Evolutionary conservation across 371 early-diverging fungal genomes (phyloP).

Genomic region (Coemansia sp.): DNA sequence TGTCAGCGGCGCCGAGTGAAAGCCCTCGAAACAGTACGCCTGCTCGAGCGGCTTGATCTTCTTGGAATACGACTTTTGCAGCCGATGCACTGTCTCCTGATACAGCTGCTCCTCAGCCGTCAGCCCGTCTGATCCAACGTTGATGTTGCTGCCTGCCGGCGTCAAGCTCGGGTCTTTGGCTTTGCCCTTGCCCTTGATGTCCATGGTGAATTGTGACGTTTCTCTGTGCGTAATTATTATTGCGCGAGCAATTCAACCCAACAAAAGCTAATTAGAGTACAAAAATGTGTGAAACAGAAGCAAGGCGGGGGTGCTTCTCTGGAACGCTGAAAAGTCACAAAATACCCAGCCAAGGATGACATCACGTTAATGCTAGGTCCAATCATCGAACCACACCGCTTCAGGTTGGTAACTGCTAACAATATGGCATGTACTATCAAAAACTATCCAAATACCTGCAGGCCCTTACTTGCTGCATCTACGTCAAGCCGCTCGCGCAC

Average conservation of each 20-base stretch:
- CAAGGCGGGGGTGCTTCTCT: background rate
- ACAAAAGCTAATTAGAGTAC: background rate
- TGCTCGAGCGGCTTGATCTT: slow-evolving; percentile 75
- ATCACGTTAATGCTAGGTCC: background rate
- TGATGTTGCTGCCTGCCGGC: slow-evolving; percentile 12
- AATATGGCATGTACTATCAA: background rate
- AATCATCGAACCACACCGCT: background rate
- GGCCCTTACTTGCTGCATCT: slow-evolving; percentile 8
- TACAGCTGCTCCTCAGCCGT: slow-evolving; percentile 56
- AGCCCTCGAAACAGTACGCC: slow-evolving; percentile 76
- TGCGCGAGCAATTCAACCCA: background rate
- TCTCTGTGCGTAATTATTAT: slow-evolving; percentile 14
- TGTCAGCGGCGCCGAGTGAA: slow-evolving; percentile 75
- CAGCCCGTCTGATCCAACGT: slow-evolving; percentile 33
- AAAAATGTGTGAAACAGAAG: background rate
- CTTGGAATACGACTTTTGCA: slow-evolving; percentile 67
- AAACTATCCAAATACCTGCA: background rate
- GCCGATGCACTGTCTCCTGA: slow-evolving; percentile 60
- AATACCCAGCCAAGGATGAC: background rate
- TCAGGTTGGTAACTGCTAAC: background rate
- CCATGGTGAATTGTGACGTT: background rate
- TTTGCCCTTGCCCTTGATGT: slow-evolving; percentile 17
- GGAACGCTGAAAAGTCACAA: background rate
- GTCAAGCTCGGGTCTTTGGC: slow-evolving; percentile 20
- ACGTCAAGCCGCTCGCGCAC: slow-evolving; percentile 26